Base-by-base conservation (phyloP, 2,329 filamentous ascomycete species). In the Trichoderma cornu-damae region DNA sequence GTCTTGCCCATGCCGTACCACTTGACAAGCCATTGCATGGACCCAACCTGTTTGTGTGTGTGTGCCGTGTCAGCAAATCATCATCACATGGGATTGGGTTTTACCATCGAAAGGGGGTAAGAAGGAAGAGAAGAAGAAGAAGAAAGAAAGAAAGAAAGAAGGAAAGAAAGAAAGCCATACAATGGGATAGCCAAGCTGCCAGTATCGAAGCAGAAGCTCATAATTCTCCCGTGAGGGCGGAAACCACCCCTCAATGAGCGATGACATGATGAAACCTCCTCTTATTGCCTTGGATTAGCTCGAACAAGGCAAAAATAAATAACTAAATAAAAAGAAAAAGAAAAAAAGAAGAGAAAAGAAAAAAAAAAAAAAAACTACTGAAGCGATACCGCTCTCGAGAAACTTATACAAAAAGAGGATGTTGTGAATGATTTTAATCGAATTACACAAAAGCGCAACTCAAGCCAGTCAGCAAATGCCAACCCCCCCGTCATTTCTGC, bases 1-100 rank as follows among this genome's bases (percentile, higher is more conserved):
- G 92, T 96, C 74, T 97, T 97, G 70, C 94, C 94, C 77, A 93
- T 90, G 50, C 89, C 89, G 71, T 96, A 94, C 81, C 84, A 96
- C 56, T 83, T 80, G n/a, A 80, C 75, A 57, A 86, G 59, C 86
- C 88, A 95, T 83, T 96, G 91, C 20, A 83, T 51, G 1, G 84
- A 80, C 0, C 86, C 86, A 61, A 90, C 67, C 90, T 96, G 60
- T 28, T 61, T 16, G 18, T 35, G 20, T 30, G n/a, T n/a, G n/a
- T n/a, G n/a, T n/a, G n/a, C n/a, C n/a, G n/a, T n/a, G n/a, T n/a
- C n/a, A n/a, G n/a, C 9, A 3, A 4, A 26, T 46, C 7, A 34
- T 12, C 9, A 22, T 14, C 4, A 26, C 22, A 38, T 6, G 12
- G 2, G 3, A 56, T 14, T n/a, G 6, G 9, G 4, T 7, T 28